Conservation (phyloP, 495 filamentous ascomycete species). For the Podospora australis region DNA sequence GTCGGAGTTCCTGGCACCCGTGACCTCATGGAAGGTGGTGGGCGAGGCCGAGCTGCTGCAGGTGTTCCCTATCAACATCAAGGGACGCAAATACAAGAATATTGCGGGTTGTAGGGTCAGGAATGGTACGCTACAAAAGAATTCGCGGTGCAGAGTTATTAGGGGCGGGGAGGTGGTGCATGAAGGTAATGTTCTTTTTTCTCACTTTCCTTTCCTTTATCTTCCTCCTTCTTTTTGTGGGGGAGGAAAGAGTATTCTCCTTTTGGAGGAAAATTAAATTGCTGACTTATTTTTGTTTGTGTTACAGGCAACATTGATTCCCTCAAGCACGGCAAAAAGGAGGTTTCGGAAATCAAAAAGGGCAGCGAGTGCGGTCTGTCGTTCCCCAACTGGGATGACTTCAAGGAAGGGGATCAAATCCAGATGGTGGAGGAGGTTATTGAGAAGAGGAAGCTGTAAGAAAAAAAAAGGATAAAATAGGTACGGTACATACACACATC, state of each 20-base stretch:
- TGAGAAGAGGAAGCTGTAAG: constrained; percentile 64
- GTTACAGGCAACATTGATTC: constrained; percentile 62
- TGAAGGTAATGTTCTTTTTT: constrained; percentile 56
- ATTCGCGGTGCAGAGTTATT: constrained; percentile 62
- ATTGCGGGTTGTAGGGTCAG: constrained; percentile 86
- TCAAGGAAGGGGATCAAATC: constrained; percentile 74
- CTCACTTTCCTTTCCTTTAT: neutral
- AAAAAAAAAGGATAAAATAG: neutral
- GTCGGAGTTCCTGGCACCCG: constrained; percentile 58
- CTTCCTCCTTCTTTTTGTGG: constrained; percentile 1
- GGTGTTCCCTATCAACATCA: constrained; percentile 76
- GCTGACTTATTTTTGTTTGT: constrained; percentile 14
- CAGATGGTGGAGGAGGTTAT: constrained; percentile 75
- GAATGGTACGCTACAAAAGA: constrained; percentile 63
- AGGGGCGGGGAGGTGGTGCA: constrained; percentile 62
- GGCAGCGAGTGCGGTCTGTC: constrained; percentile 86
- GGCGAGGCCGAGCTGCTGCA: constrained; percentile 86
- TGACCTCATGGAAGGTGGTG: constrained; percentile 57
- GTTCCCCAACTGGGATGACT: constrained; percentile 72
- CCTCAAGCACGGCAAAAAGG: constrained; percentile 88
- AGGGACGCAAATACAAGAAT: constrained; percentile 57
- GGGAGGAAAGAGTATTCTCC: too few species aligned
- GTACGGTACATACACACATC: neutral
- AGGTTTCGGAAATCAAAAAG: constrained; percentile 81
- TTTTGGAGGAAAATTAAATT: too few species aligned